Conservation (phyloP, 1,139 yeast genomes). For the Petasospora fabianii region DNA sequence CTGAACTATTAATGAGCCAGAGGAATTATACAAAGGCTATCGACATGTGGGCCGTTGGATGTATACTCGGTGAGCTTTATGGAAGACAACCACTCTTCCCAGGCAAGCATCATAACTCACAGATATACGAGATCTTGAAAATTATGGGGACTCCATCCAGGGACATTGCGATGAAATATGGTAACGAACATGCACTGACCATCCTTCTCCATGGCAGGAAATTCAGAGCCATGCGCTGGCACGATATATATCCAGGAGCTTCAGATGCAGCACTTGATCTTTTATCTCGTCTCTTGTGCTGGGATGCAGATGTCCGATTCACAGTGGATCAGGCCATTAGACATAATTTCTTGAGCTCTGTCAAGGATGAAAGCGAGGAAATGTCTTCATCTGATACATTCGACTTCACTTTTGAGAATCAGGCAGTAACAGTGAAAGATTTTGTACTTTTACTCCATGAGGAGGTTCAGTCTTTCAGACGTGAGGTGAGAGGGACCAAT, state of each 20-base stretch:
- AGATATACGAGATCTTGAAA: constrained; percentile 57
- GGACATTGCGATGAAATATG: constrained; percentile 34
- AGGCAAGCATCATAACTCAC: constrained; percentile 65
- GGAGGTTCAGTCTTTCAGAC: constrained; percentile 41
- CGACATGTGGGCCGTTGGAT: constrained; percentile 81
- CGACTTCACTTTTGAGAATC: constrained; percentile 58
- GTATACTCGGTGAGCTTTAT: constrained; percentile 72
- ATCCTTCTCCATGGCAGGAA: constrained; percentile 36
- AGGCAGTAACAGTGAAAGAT: constrained; percentile 35
- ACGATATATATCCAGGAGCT: constrained; percentile 56
- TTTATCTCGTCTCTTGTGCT: constrained; percentile 48
- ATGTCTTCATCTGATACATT: constrained; percentile 44
- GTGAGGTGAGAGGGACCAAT: no score
- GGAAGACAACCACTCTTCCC: constrained; percentile 71
- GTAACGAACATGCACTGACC: no score
- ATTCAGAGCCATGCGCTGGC: constrained; percentile 44
- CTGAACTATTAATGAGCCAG: constrained; percentile 73
- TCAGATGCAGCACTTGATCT: constrained; percentile 44
- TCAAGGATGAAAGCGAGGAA: constrained; percentile 51
- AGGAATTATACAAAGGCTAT: constrained; percentile 53
- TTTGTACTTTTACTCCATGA: constrained; percentile 42
- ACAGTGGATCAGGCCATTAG: constrained; percentile 48
- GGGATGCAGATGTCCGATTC: constrained; percentile 53
- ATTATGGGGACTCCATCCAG: constrained; percentile 59
- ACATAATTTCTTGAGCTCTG: constrained; percentile 45